phyloP scores from a whole-genome alignment of 768 basidiomycete species.

The Cyclocybe cylindracea region DNA sequence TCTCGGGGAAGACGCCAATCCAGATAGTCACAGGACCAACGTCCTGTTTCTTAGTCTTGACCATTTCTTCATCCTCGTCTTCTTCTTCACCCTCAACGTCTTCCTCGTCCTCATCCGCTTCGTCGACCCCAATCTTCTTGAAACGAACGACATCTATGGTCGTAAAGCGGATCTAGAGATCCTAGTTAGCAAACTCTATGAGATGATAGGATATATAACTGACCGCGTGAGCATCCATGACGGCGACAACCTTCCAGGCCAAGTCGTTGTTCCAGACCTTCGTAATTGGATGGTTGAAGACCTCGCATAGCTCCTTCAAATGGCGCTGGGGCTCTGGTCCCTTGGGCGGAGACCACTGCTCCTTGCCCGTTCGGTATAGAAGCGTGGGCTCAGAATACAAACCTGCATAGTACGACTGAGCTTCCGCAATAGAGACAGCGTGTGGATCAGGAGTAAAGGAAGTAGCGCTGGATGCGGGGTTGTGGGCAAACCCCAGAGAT shows the following conservation, averaged over 20 bases:
- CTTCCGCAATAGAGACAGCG: background rate
- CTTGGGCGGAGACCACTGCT: constrained; percentile 6
- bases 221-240: constrained; percentile 27
- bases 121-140: constrained; percentile 21
- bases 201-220: constrained; percentile 24
- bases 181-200: constrained; percentile 27
- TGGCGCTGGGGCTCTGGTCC: constrained; percentile 18
- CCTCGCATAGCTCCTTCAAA: constrained; percentile 30
- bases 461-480: background rate
- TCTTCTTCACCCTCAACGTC: too few species aligned
- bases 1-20: constrained; percentile 29
- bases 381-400: background rate
- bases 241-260: constrained; percentile 26
- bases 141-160: constrained; percentile 35
- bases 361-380: background rate
- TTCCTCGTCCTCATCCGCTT: constrained; percentile 1
- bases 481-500: too few species aligned
- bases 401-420: background rate
- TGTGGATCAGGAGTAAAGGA: background rate
- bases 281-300: constrained; percentile 32
- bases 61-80: constrained; percentile 15
- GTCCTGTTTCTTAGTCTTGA: constrained; percentile 15
- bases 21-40: constrained; percentile 35
- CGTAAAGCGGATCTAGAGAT: constrained; percentile 30
- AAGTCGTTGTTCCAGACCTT: constrained; percentile 30